Evolutionary conservation across 345 rosid species (phyloP).

Genomic region (Tarenaya hassleriana): DNA sequence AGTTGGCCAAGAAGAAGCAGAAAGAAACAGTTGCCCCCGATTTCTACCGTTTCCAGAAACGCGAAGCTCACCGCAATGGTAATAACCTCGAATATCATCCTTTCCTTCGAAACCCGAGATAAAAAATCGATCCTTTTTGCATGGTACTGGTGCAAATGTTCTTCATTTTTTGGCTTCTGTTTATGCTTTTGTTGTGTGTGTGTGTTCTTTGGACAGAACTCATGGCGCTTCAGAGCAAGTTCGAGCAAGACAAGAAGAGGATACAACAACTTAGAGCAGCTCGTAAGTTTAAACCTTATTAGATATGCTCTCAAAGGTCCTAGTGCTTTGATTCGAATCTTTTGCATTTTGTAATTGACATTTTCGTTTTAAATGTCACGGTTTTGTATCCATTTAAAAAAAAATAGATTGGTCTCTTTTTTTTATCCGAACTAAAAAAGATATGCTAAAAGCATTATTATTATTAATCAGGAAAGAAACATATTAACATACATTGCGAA

Average conservation of each 20-base stretch:
- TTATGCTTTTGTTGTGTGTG: background rate
- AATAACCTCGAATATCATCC: constrained; percentile 13
- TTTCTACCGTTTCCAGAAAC: constrained; percentile 87
- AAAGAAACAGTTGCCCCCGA: constrained; percentile 53
- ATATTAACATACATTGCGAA: too few relatives aligned
- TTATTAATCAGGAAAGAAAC: too few relatives aligned
- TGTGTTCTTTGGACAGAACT: constrained; percentile 51
- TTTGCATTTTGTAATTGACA: too few relatives aligned
- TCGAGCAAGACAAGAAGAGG: constrained; percentile 86
- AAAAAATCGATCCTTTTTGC: background rate
- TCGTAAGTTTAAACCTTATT: constrained; percentile 86
- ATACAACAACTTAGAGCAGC: constrained; percentile 88
- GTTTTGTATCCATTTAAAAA: too few relatives aligned
- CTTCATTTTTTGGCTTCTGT: constrained; percentile 14
- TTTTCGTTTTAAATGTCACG: too few relatives aligned
- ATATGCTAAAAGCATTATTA: too few relatives aligned
- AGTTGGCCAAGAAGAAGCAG: constrained; percentile 61
- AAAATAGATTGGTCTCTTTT: too few relatives aligned
- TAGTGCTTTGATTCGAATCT: constrained; percentile 5
- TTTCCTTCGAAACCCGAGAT: too few relatives aligned
- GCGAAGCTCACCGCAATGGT: constrained; percentile 88
- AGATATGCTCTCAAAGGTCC: background rate
- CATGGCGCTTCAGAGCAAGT: constrained; percentile 65
- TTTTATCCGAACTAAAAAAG: too few relatives aligned
- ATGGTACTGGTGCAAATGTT: background rate